A percentile compares a stretch with the other conserved stretches of the same genome.
Evolutionary conservation across 202 grass and related monocot species (phyloP).

Genomic region (Schoenoplectus tabernaemontani): DNA sequence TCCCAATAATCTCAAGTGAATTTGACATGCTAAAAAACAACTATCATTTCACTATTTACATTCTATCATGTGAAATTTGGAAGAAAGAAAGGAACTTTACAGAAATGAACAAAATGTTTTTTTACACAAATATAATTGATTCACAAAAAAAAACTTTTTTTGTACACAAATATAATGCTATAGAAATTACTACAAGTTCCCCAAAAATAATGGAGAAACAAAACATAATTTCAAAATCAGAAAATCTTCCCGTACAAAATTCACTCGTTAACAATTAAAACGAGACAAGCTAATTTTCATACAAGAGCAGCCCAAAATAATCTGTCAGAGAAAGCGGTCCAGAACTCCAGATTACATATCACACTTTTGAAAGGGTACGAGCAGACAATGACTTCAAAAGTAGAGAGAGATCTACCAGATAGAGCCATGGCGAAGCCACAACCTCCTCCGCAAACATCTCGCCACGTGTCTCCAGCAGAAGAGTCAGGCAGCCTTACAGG

Average conservation of each 20-base stretch:
- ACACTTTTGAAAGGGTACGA: conserved; percentile 6
- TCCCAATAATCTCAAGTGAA: neutral
- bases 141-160: neutral
- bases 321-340: too few species aligned
- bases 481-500: conserved; percentile 50
- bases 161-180: neutral
- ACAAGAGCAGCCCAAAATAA: neutral
- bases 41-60: too few species aligned
- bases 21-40: neutral
- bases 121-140: neutral
- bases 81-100: neutral
- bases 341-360: neutral
- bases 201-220: neutral
- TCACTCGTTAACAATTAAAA: neutral
- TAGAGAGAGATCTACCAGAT: conserved; percentile 52
- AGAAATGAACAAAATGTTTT: neutral
- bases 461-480: conserved; percentile 51
- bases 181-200: neutral
- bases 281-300: neutral
- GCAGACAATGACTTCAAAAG: conserved; percentile 20
- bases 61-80: too few species aligned
- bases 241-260: neutral
- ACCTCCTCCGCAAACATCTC: conserved; percentile 82
- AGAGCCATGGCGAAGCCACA: conserved; percentile 96
- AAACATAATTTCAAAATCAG: too few species aligned